Conservation (phyloP, 306 rosid genomes). For the Ochetophila trinervis region DNA sequence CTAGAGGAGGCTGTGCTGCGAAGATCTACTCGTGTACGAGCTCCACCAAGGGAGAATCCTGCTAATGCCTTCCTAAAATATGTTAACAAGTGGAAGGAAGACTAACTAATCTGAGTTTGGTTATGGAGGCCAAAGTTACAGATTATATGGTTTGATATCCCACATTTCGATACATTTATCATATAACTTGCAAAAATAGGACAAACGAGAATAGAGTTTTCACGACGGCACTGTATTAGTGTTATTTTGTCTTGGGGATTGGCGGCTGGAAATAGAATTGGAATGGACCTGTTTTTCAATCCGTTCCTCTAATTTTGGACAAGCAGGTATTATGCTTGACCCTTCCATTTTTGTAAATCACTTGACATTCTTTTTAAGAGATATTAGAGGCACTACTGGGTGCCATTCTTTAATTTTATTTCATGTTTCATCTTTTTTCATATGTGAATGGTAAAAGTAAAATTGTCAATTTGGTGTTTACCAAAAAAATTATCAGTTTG, state of each 20-base stretch:
- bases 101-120: conserved; percentile 26
- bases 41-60: conserved; percentile 81
- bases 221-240: not conserved
- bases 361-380: conserved; percentile 1
- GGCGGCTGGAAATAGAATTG: conserved; percentile 14
- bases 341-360: conserved; percentile 29
- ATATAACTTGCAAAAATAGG: not conserved
- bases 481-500: too few species aligned
- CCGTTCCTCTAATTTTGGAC: conserved; percentile 7
- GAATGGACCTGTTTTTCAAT: conserved; percentile 15
- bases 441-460: not conserved
- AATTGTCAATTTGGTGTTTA: too few species aligned
- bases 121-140: not conserved
- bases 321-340: conserved; percentile 28
- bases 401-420: not conserved
- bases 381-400: not conserved
- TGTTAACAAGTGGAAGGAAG: conserved; percentile 84
- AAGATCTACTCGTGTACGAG: conserved; percentile 92
- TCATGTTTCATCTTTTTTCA: not conserved
- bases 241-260: conserved; percentile 4
- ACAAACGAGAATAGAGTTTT: conserved; percentile 6
- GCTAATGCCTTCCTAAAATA: conserved; percentile 77
- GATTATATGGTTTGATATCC: conserved; percentile 4
- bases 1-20: conserved; percentile 68
- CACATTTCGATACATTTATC: not conserved